phyloP scores from a whole-genome alignment of 148 eudicot genomes.

The Drosera capensis region DNA sequence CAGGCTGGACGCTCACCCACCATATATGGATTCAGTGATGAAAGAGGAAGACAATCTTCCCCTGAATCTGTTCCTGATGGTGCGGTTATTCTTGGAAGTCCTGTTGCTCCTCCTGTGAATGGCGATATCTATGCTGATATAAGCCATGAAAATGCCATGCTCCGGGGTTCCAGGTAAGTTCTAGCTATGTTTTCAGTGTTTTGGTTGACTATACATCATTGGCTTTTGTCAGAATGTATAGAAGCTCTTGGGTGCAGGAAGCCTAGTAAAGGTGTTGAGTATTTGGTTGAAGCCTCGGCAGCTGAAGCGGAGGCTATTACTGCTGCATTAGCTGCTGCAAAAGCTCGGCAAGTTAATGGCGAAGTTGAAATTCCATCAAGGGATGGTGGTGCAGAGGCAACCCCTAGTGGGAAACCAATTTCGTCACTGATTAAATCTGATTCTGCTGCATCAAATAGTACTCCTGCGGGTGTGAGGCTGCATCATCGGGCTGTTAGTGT shows the following conservation, averaged over 20 bases:
- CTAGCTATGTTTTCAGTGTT: too few relatives aligned
- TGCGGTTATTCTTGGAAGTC: slow-evolving; percentile 79
- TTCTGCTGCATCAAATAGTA: slow-evolving; percentile 37
- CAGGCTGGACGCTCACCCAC: slow-evolving; percentile 55
- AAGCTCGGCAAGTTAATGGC: slow-evolving; percentile 88
- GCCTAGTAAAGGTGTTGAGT: slow-evolving; percentile 86
- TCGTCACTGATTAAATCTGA: slow-evolving; percentile 67
- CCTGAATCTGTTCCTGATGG: slow-evolving; percentile 60
- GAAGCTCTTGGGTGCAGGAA: slow-evolving; percentile 49
- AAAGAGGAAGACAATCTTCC: slow-evolving; percentile 34
- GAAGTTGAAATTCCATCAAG: slow-evolving; percentile 89
- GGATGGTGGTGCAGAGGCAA: slow-evolving; percentile 93
- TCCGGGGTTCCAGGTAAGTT: slow-evolving; percentile 67
- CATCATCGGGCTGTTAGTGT: slow-evolving; percentile 93
- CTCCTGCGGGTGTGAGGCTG: slow-evolving; percentile 79
- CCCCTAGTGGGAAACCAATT: slow-evolving; percentile 81
- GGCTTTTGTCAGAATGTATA: too few relatives aligned
- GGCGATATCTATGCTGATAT: slow-evolving; percentile 92
- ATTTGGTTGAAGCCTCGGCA: slow-evolving; percentile 91
- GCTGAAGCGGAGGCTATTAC: slow-evolving; percentile 97
- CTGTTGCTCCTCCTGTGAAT: slow-evolving; percentile 91
- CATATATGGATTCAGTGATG: slow-evolving; percentile 59
- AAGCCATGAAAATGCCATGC: slow-evolving; percentile 80
- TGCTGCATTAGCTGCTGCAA: slow-evolving; percentile 91
- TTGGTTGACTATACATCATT: too few relatives aligned